Percentiles rank a stretch among this genome's conserved stretches.
Evolutionary conservation across 352 stramenopile genomes (phyloP).

Genomic region (Pythium phragmiticola): DNA sequence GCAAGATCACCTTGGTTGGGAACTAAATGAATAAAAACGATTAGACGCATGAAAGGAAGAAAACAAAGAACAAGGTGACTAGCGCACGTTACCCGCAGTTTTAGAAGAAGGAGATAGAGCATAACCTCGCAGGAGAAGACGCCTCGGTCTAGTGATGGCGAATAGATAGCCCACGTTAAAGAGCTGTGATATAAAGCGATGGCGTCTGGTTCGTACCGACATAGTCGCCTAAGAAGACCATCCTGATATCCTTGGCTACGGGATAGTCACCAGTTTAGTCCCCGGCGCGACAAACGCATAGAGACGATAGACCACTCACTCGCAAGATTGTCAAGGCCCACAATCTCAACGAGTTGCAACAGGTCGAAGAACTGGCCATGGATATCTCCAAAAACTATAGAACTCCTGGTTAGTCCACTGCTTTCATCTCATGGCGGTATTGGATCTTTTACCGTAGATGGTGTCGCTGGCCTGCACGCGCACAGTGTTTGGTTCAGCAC

Average conservation of each 20-base stretch:
- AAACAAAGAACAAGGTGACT: not conserved
- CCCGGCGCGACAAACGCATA: not conserved
- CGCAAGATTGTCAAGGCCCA: slow-evolving; percentile 36
- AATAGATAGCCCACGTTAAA: not conserved
- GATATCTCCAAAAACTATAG: slow-evolving; percentile 85
- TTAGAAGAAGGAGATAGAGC: slow-evolving; percentile 73
- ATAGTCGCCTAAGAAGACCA: slow-evolving; percentile 81
- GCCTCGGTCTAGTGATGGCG: slow-evolving; percentile 45
- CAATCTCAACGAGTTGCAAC: slow-evolving; percentile 69
- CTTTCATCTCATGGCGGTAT: not conserved
- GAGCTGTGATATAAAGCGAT: not conserved
- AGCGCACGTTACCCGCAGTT: slow-evolving; percentile 22
- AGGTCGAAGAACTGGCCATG: slow-evolving; percentile 90
- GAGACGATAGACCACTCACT: slow-evolving; percentile 25
- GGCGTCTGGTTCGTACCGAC: slow-evolving; percentile 37
- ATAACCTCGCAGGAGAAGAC: slow-evolving; percentile 84
- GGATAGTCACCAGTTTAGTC: not conserved
- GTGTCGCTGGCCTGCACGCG: slow-evolving; percentile 28
- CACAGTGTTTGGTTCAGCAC: slow-evolving; percentile 61
- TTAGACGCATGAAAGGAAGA: not conserved
- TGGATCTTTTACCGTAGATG: slow-evolving; percentile 31
- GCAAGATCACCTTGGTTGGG: slow-evolving; percentile 54
- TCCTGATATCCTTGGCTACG: slow-evolving; percentile 43
- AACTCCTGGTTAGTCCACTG: not conserved
- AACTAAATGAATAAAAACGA: slow-evolving; percentile 30